Evolutionary conservation across 2,329 filamentous ascomycete genomes (phyloP), one percentile per base, ranked within the genome.

Genomic region (Ascosphaera aggregata): DNA sequence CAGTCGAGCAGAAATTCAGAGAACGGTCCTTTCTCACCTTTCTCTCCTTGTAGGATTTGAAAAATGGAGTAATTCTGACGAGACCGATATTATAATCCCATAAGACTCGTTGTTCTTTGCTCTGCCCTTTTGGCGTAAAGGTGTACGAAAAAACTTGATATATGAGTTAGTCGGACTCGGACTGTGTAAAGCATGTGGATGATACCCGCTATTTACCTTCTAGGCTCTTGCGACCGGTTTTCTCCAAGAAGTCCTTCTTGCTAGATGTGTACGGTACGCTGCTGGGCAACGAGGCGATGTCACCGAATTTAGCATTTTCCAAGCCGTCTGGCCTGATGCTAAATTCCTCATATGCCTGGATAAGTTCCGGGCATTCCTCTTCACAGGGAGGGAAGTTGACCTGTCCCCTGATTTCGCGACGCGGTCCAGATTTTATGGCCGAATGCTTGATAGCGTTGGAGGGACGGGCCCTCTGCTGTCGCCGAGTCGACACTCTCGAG

Each of bases 31-130:
- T 20, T 39, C 63, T 51, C 54, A 84, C 86, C 73, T 98, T 98
- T 45, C 76, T 69, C 52, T 86, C 86, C 45, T 77, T 74, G 53
- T 76, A 76, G 46, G 80, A 84, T 56, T 93, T 93, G 67, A 95
- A 95, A 53, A 95, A 80, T 19, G 84, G 79, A 2, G 85, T 94
- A 57, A 92, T 91, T 44, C 86, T 76, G 44, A 95, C 85, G 20
- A 95, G 73, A 7, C 89, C 89, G 44, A 86, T 73, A 49, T 91
- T 86, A 61, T 94, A 94, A 56, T 98, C 89, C 89, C 89, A 98
- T 37, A 39, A 31, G 18, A 8, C n/a, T 18, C 8, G 18, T 39
- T 16, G 9, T 27, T 40, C 9, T 42, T 35, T 8, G 7, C 9
- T 36, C 16, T 27, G 22, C 13, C 7, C 7, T 7, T 13, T 27